Evolutionary conservation across 2,329 filamentous ascomycete species (phyloP), one percentile per base, ranked within the genome.

Genomic region (Coniochaeta sp.): DNA sequence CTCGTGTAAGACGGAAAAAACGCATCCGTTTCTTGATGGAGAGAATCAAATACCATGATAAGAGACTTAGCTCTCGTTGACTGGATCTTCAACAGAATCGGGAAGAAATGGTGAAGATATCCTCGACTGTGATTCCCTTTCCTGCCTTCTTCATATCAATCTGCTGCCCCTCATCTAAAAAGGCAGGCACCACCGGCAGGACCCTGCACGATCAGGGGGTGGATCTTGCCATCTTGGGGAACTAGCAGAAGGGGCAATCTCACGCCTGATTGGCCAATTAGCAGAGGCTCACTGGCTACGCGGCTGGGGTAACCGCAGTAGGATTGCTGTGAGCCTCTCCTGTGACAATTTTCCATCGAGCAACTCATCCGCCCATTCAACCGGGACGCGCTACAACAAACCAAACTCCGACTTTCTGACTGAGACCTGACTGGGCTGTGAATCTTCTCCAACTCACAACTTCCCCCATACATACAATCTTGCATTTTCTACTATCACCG

Each of bases 131-230:
- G 10, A 32, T 14, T 32, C 10, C 30, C 30, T 12, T 32, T 32
- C 5, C 9, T 32, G 30, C n/a, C 30, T n/a, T n/a, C n/a, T n/a
- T n/a, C n/a, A n/a, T n/a, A n/a, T n/a, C n/a, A n/a, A n/a, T n/a
- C n/a, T n/a, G 30, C 14, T 35, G 32, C 32, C 32, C 32, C 32
- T 35, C 32, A 16, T 16, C 10, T 59, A 48, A 52, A n/a, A 31
- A 18, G 48, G 32, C 31, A 31, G 47, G 18, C 8, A 49, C 27
- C n/a, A n/a, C n/a, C n/a, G n/a, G 33, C 33, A 6, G 18, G 18
- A 20, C 18, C 18, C 33, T 38, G 32, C 32, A 35, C 16, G 6
- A 5, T 18, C 33, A 38, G 33, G 33, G 33, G 33, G 33, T 38
- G 33, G 33, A 38, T 38, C 33, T 38, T 38, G 33, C n/a, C n/a